Percentiles rank a stretch among this genome's conserved stretches.
phyloP scores from a whole-genome alignment of 768 basidiomycete species.

The Candolleomyces efflorescens region DNA sequence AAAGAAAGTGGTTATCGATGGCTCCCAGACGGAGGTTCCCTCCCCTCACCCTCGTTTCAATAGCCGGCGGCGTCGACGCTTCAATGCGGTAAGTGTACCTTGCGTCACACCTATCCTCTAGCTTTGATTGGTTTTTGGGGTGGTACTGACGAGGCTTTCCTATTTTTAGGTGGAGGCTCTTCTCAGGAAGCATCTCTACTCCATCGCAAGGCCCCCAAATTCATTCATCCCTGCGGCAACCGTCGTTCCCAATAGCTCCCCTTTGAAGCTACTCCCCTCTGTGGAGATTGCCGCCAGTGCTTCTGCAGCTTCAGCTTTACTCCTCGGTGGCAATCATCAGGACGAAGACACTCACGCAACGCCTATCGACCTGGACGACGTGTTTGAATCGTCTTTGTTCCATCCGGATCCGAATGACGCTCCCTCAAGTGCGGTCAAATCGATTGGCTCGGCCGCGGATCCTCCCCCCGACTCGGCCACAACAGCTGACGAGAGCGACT shows the following conservation, averaged over 20 bases:
- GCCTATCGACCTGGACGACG: constrained; percentile 67
- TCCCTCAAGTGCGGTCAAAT: not conserved
- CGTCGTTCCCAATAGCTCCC: constrained; percentile 18
- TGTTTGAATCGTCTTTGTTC: constrained; percentile 70
- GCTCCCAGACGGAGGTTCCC: constrained; percentile 38
- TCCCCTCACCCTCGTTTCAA: constrained; percentile 47
- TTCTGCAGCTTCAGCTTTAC: constrained; percentile 4
- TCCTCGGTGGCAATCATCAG: not conserved
- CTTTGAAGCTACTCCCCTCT: constrained; percentile 7
- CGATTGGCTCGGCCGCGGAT: constrained; percentile 1
- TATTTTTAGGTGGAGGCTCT: constrained; percentile 32
- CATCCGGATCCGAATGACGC: constrained; percentile 44
- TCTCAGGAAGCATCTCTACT: constrained; percentile 29
- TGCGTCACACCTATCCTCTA: constrained; percentile 3
- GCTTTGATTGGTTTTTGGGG: constrained; percentile 3
- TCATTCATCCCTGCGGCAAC: constrained; percentile 17
- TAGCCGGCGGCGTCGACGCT: constrained; percentile 20
- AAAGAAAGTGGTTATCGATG: constrained; percentile 44
- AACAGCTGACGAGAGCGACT: constrained; percentile 29
- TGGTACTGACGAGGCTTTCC: constrained; percentile 13
- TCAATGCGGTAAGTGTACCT: constrained; percentile 23
- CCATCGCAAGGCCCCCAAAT: constrained; percentile 16
- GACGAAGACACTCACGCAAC: constrained; percentile 35
- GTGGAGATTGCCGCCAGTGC: constrained; percentile 5
- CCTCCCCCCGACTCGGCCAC: constrained; percentile 26